Base-by-base conservation (phyloP, 768 basidiomycete species). In the Mrakia gelida region DNA sequence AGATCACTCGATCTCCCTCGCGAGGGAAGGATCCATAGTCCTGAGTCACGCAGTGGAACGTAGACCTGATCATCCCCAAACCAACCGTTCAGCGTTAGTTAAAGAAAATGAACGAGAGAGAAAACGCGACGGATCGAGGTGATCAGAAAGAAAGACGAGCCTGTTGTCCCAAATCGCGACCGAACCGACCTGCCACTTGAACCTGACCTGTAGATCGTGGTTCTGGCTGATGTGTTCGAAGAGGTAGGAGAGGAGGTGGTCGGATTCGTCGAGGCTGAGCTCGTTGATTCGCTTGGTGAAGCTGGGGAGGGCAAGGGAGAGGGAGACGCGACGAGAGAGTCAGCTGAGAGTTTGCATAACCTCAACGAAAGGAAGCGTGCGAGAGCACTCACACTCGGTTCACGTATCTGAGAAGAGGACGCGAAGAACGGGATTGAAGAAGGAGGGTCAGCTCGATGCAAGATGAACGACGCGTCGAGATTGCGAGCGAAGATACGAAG, bases 101-200 rank as follows among this genome's bases (percentile, higher is more conserved):
- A 11, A 59, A 59, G 18, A 67, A 34, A 3, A n/a, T 13, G 65
- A 8, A 21, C 8, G 30, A 45, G 21, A 9, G 23, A 34, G 18
- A 32, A 34, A 30, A 21, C 4, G 32, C 11, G 38, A 34, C 32
- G 65, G 10, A 18, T n/a, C n/a, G n/a, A n/a, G n/a, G n/a, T n/a
- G n/a, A n/a, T n/a, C n/a, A n/a, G 32, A 3, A 8, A 32, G 78
- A 81, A 86, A 0, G 87, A 59, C 59, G n/a, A 85, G 84, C 65
- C 89, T 83, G 81, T 90, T 90, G 76, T 89, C 89, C 89, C 89
- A 90, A 80, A 90, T 88, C 0, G 89, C 89, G 30, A 90, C 81
- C 75, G 88, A 88, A 80, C 89, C 87, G 56, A 81, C 81, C 45
- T 83, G 82, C 89, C 89, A 90, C 30, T 86, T 86, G 85, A 73